Base-by-base conservation (phyloP, 2,329 filamentous ascomycete genomes). In the Dothidotthia symphoricarpi region DNA sequence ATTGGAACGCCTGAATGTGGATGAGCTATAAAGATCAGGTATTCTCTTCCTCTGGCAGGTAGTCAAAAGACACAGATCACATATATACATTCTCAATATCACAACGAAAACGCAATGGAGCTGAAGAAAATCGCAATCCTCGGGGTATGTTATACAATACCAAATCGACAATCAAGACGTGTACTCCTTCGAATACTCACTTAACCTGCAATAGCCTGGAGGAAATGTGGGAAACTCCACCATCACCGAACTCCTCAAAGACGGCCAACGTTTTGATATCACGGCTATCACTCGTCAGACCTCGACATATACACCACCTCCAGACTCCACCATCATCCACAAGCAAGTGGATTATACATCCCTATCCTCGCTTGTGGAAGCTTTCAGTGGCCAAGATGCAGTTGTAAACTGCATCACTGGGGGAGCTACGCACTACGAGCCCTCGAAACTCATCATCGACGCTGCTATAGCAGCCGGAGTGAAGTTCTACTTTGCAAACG, bases 371-470 rank as follows among this genome's bases (percentile, higher is more conserved):
- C 53, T 66, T 4, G 42, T 38, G 13, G 45, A 66, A 3, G 74
- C 72, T 1, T 71, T 84, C 19, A 44, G 66, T 11, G 74, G 71
- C 24, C 73, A 80, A 43, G 79, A 83, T 40, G 79, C 75, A 1
- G 63, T 83, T 19, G 62, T 83, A 15, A 64, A 60, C 39, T 68
- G 69, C 13, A 64, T 72, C 3, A 64, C 78, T 16, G 71, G 70
- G 6, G 66, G 67, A n/a, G 61, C 63, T 2, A 66, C 68, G 13
- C 66, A 71, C 16, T 61, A 58, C 41, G 59, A 61, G 1, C 55
- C 73, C 1, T 77, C 78, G 46, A 71, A 69, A 28, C 52, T 56
- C 16, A 57, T 66, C 40, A 59, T 64, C 29, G 62, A 67, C 31
- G 63, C 63, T 0, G 62, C 61, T 0, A 37, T 66, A 14, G 53